Conservation (phyloP, 495 filamentous ascomycete genomes). For the Penicillium soppii region DNA sequence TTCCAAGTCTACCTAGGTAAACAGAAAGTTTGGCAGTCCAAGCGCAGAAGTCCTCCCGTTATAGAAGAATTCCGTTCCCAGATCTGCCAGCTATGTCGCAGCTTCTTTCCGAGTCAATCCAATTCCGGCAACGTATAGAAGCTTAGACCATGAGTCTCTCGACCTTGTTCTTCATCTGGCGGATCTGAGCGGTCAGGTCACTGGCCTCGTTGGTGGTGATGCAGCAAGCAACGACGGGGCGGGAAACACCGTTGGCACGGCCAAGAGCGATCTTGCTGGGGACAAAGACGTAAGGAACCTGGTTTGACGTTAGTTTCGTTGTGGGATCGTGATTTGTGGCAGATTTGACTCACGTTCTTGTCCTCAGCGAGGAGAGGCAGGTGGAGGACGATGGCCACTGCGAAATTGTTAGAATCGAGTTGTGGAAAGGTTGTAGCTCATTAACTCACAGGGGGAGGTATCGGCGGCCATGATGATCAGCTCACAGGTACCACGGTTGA, state of each 20-base stretch:
- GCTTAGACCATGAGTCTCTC: neutral
- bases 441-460: slow-evolving; percentile 46
- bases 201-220: slow-evolving; percentile 89
- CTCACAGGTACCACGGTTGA: slow-evolving; percentile 86
- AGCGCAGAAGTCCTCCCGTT: neutral
- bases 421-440: neutral
- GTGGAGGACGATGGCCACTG: slow-evolving; percentile 82
- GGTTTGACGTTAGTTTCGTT: neutral
- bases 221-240: slow-evolving; percentile 76
- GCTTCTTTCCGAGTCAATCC: neutral
- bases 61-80: neutral
- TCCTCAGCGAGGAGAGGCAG: slow-evolving; percentile 85
- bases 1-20: neutral
- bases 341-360: slow-evolving; percentile 57
- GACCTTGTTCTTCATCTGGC: slow-evolving; percentile 87
- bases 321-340: neutral
- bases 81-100: neutral
- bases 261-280: slow-evolving; percentile 73
- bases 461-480: slow-evolving; percentile 64
- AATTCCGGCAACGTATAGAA: neutral
- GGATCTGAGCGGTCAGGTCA: slow-evolving; percentile 83
- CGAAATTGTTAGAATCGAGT: neutral
- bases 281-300: slow-evolving; percentile 59
- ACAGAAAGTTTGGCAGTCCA: neutral
- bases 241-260: slow-evolving; percentile 68